Evolutionary conservation across 768 basidiomycete species (phyloP), one percentile per base, ranked within the genome.

Genomic region (Leccinum boreale): DNA sequence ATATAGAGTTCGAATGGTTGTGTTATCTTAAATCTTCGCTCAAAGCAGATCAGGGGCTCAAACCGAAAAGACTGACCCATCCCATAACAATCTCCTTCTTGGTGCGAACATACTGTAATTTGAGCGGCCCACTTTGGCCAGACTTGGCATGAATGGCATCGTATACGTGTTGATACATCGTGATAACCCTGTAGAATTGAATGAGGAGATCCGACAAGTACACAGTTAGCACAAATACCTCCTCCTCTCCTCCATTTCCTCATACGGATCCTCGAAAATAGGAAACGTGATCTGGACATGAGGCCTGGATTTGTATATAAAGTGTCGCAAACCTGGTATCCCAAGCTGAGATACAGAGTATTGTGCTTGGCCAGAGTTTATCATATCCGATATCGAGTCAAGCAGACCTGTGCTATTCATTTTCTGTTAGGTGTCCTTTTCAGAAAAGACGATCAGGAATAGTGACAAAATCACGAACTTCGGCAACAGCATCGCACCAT

Each of bases 1-100:
- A 96, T 74, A 68, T 97, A 98, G 15, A 98, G 74, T 71, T 98
- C 97, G 67, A 97, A 98, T 0, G 88, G 87, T 66, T 94, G 90
- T 0, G 95, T 97, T 58, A 95, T 89, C 95, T 98, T 67, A 29
- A 12, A 49, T 24, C 5, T 11, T 24, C 3, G 31, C 64, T 39
- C 15, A 51, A 36, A 46, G 11, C 11, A 46, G 28, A 17, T 35
- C 33, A 17, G 14, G 21, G 11, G 10, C 2, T 12, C 15, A 17
- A 47, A 50, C 12, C 2, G 29, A 4, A 51, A 57, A 44, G 21
- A 70, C 89, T 56, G 69, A 98, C 95, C 96, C 97, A 98, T 47
- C 93, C 96, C 78, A 98, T 84, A 26, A 96, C 85, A 55, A 87
- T 86, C 75, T 98, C 97, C 47, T 85, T 84, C 55, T 90, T 86